Evolutionary conservation across 2,329 filamentous ascomycete genomes (phyloP).

Genomic region (Trichoderma oligosporum): DNA sequence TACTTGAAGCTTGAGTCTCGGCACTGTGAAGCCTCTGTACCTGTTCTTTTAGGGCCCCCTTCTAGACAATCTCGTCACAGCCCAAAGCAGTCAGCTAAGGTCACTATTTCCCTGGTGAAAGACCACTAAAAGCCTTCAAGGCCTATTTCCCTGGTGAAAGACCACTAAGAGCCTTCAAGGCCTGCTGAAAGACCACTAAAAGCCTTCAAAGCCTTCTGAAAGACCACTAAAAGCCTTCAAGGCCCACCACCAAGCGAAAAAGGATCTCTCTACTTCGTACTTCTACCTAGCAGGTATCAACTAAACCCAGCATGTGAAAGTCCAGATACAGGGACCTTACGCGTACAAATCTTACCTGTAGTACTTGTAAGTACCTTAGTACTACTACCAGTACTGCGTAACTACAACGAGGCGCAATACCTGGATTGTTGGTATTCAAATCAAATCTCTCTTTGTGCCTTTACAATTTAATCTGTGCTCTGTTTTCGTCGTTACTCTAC

Average conservation of each 20-base stretch:
- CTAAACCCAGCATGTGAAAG: constrained; percentile 8
- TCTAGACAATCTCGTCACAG: constrained; percentile 11
- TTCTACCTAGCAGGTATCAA: background rate
- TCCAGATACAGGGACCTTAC: background rate
- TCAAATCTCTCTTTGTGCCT: background rate
- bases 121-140: background rate
- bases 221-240: background rate
- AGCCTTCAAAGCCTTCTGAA: background rate
- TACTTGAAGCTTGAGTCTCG: constrained; percentile 1
- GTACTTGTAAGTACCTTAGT: background rate
- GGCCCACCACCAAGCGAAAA: constrained; percentile 5
- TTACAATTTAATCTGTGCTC: background rate
- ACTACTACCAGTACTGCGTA: background rate
- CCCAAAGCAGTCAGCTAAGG: background rate
- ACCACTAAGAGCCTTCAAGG: too few relatives aligned
- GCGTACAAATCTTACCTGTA: background rate
- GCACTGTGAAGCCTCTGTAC: constrained; percentile 9
- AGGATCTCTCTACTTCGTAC: background rate
- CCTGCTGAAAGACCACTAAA: too few relatives aligned
- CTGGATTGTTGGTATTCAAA: too few relatives aligned
- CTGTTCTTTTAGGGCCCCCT: constrained; percentile 1
- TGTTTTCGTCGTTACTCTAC: background rate
- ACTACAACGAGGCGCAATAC: too few relatives aligned
- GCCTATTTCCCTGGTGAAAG: too few relatives aligned
- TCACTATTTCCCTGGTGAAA: constrained; percentile 1